These are phyloP conservation scores for Sphagnum contortum DNA, from an alignment of 225 moss, liverwort and hornwort genomes.

Conservation along the genomic window DNA sequence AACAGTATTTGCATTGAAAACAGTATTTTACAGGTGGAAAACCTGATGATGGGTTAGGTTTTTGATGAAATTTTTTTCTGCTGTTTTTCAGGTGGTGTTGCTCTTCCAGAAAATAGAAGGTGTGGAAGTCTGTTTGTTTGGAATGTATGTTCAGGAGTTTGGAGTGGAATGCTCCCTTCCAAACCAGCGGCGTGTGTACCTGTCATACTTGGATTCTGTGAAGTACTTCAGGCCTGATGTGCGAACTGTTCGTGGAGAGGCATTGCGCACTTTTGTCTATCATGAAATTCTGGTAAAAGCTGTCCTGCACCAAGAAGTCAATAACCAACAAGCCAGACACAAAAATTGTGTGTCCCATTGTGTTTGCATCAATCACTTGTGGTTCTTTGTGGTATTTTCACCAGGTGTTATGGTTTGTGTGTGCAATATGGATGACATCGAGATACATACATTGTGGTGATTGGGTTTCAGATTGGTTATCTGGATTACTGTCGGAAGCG, in stretches of 20 bases:
- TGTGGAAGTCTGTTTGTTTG: constrained; percentile 95
- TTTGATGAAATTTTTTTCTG: no score
- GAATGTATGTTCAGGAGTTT: constrained; percentile 99
- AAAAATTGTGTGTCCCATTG: no score
- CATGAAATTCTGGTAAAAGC: constrained; percentile 82
- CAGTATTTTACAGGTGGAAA: no score
- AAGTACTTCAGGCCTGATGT: constrained; percentile 99
- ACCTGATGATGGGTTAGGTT: no score
- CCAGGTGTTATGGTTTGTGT: no score
- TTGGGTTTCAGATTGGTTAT: constrained; percentile 71
- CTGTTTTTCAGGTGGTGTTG: constrained; percentile 62
- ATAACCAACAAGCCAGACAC: no score
- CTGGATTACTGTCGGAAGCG: constrained; percentile 86
- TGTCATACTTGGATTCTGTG: constrained; percentile 95
- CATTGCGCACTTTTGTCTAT: constrained; percentile 92
- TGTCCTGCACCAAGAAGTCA: no score
- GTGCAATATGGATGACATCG: no score
- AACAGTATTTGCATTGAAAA: no score
- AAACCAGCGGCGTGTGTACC: constrained; percentile 94
- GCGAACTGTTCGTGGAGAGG: constrained; percentile 79
- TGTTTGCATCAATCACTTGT: no score
- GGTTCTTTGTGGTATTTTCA: no score
- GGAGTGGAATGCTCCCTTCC: constrained; percentile 88
- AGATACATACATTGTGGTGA: no score
- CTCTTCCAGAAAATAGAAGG: constrained; percentile 99